phyloP scores from a whole-genome alignment of 2,329 filamentous ascomycete genomes.

The Alternaria metachromatica region DNA sequence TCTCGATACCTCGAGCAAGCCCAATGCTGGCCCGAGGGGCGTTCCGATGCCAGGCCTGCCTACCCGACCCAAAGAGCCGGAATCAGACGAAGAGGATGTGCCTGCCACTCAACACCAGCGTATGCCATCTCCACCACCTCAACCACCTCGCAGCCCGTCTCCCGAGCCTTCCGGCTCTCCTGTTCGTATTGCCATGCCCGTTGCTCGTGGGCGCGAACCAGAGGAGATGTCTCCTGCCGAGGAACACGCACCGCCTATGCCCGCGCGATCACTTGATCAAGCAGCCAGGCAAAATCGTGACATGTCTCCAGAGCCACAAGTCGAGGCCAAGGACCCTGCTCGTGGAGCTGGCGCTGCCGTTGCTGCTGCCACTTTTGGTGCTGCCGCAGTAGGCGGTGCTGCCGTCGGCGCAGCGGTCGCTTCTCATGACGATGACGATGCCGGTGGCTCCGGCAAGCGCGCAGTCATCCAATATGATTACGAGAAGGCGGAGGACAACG shows the following conservation, averaged over 20 bases:
- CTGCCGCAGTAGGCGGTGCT: slow-evolving; percentile 52
- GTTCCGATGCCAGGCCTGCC: slow-evolving; percentile 82
- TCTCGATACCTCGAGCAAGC: slow-evolving; percentile 72
- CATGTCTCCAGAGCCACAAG: slow-evolving; percentile 68
- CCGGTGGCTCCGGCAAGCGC: slow-evolving; percentile 64
- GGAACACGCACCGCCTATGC: slow-evolving; percentile 63
- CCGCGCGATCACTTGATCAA: slow-evolving; percentile 67
- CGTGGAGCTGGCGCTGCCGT: slow-evolving; percentile 62
- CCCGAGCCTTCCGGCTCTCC: slow-evolving; percentile 71
- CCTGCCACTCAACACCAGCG: slow-evolving; percentile 62
- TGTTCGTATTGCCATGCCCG: slow-evolving; percentile 84
- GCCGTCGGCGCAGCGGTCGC: slow-evolving; percentile 48
- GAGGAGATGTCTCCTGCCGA: slow-evolving; percentile 60
- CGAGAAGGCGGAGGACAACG: slow-evolving; percentile 96
- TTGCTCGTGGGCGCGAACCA: slow-evolving; percentile 67
- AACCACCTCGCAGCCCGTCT: slow-evolving; percentile 51
- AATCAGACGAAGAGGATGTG: slow-evolving; percentile 51
- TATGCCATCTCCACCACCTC: slow-evolving; percentile 52
- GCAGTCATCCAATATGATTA: slow-evolving; percentile 93
- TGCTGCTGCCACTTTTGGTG: slow-evolving; percentile 53
- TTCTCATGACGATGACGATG: slow-evolving; percentile 41
- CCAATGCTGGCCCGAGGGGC: slow-evolving; percentile 66
- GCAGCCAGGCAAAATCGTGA: slow-evolving; percentile 70
- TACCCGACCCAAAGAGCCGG: slow-evolving; percentile 59
- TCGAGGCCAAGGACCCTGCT: slow-evolving; percentile 60